Evolutionary conservation across 768 basidiomycete species (phyloP).

Genomic region (Lactifluus piperatus): DNA sequence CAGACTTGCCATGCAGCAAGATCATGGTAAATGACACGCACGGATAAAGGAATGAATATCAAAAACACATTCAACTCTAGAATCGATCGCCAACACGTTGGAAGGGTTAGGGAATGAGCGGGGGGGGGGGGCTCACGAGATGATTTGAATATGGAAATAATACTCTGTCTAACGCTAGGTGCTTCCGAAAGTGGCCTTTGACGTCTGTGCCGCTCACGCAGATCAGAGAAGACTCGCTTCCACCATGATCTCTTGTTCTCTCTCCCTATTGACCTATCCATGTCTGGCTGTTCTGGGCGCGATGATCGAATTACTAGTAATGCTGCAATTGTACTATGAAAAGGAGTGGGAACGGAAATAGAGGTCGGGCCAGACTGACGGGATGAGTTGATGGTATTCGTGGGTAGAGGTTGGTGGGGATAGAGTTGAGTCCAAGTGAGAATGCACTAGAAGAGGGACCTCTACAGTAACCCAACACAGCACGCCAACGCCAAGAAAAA

Average conservation of each 20-base stretch:
- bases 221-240: not conserved
- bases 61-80: slow-evolving; percentile 66
- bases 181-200: slow-evolving; percentile 30
- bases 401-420: not conserved
- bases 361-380: not conserved
- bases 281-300: not conserved
- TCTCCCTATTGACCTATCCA: not conserved
- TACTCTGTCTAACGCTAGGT: slow-evolving; percentile 38
- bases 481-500: not conserved
- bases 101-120: not conserved
- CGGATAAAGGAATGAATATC: slow-evolving; percentile 64
- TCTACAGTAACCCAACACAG: no score
- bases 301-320: no score
- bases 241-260: not conserved
- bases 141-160: slow-evolving; percentile 43
- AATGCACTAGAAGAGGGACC: not conserved
- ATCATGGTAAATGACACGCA: slow-evolving; percentile 24
- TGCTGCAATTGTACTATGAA: not conserved
- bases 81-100: not conserved
- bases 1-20: not conserved
- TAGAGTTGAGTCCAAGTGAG: not conserved
- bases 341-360: not conserved
- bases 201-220: slow-evolving; percentile 9
- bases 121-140: slow-evolving; percentile 40
- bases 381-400: not conserved